phyloP scores from a whole-genome alignment of 192 early-diverging fungal species.

The Gonapodya prolifera region DNA sequence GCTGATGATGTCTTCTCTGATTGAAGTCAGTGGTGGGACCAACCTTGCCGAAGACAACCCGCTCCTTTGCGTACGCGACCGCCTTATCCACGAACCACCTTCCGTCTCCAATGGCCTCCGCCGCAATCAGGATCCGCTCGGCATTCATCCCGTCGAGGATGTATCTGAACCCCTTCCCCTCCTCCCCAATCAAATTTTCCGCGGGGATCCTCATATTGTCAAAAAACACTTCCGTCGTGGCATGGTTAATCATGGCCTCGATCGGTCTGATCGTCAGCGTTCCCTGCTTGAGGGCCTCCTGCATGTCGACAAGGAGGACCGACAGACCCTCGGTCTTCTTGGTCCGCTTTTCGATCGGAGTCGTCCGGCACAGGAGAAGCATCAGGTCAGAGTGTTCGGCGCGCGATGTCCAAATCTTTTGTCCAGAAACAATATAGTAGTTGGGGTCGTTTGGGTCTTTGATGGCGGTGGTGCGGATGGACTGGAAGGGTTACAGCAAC shows the following conservation, averaged over 20 bases:
- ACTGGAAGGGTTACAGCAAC: no score
- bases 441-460: neutral
- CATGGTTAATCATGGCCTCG: neutral
- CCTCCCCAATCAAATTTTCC: neutral
- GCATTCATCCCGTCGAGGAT: neutral
- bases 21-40: no score
- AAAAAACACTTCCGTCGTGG: neutral
- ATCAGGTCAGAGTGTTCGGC: neutral
- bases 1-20: no score
- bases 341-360: neutral
- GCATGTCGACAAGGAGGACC: neutral
- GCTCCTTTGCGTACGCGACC: neutral
- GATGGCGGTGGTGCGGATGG: neutral
- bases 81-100: neutral
- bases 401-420: neutral
- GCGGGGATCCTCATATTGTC: neutral
- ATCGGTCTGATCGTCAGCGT: neutral
- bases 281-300: neutral
- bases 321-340: neutral
- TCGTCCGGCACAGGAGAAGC: neutral
- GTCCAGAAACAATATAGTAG: neutral
- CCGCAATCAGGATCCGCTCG: neutral
- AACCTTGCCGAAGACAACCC: neutral
- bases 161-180: neutral
- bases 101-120: neutral